These are phyloP conservation scores for Panicum virgatum DNA, from an alignment of 202 grass and related monocot species.

Conservation along the genomic window DNA sequence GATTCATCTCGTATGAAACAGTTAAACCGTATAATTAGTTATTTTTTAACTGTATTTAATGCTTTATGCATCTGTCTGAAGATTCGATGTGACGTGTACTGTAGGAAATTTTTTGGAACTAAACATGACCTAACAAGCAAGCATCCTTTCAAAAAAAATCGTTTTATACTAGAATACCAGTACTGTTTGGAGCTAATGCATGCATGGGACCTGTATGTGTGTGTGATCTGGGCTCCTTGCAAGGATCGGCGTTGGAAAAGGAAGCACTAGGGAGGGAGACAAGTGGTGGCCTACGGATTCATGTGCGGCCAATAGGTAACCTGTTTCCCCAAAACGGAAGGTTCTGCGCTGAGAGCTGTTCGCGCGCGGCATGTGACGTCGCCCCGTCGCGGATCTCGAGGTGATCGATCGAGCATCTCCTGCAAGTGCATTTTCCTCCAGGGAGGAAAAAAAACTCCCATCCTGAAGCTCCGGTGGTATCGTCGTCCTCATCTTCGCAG, in stretches of 20 bases:
- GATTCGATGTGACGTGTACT: no score
- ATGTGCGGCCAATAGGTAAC: background rate
- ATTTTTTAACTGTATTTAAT: no score
- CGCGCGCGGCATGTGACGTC: background rate
- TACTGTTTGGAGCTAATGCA: no score
- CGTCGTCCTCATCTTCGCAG: background rate
- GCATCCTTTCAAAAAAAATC: no score
- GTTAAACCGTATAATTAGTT: no score
- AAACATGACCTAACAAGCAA: no score
- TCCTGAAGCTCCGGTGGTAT: background rate
- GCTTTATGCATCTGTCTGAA: no score
- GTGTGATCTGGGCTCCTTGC: background rate
- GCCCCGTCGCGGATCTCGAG: background rate
- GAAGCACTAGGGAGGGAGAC: background rate
- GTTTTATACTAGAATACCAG: no score
- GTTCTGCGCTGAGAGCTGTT: slow-evolving; percentile 6
- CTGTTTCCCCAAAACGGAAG: slow-evolving; percentile 29
- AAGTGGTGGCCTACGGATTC: slow-evolving; percentile 1
- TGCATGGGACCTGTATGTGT: no score
- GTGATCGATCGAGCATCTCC: background rate
- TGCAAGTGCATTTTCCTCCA: background rate
- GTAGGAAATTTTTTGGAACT: no score
- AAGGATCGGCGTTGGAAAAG: background rate
- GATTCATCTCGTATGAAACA: no score
- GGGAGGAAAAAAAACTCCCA: background rate